phyloP scores from a whole-genome alignment of 2,329 filamentous ascomycete species.

The Colletotrichum sp. region DNA sequence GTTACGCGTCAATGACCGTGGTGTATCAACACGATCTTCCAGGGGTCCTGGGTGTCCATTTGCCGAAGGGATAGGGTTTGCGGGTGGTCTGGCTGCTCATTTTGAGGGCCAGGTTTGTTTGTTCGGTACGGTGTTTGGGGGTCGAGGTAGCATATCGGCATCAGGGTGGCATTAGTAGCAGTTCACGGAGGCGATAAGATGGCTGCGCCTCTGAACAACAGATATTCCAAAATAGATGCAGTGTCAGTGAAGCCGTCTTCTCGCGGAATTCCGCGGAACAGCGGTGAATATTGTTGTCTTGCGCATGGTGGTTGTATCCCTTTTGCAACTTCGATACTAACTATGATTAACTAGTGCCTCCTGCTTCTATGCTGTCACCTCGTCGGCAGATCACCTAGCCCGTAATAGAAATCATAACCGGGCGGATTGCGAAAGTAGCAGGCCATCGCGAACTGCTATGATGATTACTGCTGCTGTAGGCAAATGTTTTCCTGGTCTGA shows the following conservation, averaged over 20 bases:
- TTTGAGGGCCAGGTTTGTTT: background rate
- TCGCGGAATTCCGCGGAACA: background rate
- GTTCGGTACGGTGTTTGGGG: background rate
- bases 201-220: background rate
- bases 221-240: background rate
- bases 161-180: background rate
- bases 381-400: background rate
- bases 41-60: background rate
- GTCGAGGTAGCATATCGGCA: slow-evolving; percentile 2
- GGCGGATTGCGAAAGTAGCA: background rate
- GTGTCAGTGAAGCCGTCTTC: background rate
- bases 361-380: background rate
- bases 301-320: background rate
- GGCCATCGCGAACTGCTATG: background rate
- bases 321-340: background rate
- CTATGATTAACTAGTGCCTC: background rate
- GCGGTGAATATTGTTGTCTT: background rate
- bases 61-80: background rate
- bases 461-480: background rate
- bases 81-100: background rate
- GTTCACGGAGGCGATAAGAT: background rate
- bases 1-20: background rate
- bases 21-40: background rate
- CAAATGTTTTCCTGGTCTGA: background rate
- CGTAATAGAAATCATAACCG: background rate